Conservation (phyloP, 768 basidiomycete genomes). For the Mrakia gelida region DNA sequence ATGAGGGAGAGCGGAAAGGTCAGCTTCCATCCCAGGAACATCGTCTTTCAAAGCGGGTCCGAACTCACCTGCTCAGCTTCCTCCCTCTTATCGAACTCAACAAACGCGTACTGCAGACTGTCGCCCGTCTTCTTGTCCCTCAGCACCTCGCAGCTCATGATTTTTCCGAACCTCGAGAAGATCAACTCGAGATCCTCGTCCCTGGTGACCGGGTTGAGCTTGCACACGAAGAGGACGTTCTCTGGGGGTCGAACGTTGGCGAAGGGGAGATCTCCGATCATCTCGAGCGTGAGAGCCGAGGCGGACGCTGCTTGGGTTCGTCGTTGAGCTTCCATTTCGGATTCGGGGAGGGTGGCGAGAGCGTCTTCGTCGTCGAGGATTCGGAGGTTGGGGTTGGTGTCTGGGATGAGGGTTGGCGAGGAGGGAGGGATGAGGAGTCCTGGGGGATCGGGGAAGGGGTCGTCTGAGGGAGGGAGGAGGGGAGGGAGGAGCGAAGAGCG, state of each 20-base stretch:
- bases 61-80: conserved; percentile 89
- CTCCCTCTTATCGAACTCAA: conserved; percentile 91
- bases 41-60: too few relatives aligned
- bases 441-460: conserved; percentile 86
- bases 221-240: conserved; percentile 98
- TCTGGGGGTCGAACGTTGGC: conserved; percentile 97
- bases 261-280: conserved; percentile 98
- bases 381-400: conserved; percentile 60
- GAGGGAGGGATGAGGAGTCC: conserved; percentile 67
- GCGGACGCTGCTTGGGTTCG: conserved; percentile 86
- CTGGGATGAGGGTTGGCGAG: conserved; percentile 75
- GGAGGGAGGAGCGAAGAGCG: not conserved
- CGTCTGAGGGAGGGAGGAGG: conserved; percentile 56
- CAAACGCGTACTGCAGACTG: conserved; percentile 95
- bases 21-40: too few relatives aligned
- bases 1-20: not conserved
- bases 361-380: conserved; percentile 96
- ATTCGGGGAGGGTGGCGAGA: conserved; percentile 71
- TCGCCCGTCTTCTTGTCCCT: conserved; percentile 94
- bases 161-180: conserved; percentile 88
- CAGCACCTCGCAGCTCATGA: conserved; percentile 97
- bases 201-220: conserved; percentile 88
- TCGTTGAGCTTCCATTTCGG: conserved; percentile 72
- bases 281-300: conserved; percentile 92
- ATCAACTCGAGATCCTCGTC: conserved; percentile 97